phyloP scores from a whole-genome alignment of 306 rosid genomes.

The Gastrolobium villosum region DNA sequence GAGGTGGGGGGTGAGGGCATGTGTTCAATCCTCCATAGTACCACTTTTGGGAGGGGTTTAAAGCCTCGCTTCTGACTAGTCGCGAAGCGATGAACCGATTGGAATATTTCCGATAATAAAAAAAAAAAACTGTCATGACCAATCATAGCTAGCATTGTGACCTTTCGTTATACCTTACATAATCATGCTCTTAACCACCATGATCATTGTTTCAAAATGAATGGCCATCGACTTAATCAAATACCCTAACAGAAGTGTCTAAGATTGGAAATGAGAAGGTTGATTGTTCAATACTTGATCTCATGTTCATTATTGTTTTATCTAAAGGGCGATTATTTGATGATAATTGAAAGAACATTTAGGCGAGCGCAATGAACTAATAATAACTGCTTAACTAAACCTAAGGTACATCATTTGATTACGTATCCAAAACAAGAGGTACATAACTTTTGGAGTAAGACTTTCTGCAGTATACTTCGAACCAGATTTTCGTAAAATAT shows the following conservation, averaged over 20 bases:
- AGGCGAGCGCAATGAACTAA: slow-evolving; percentile 23
- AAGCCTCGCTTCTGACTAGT: too few relatives aligned
- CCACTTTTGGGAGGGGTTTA: too few relatives aligned
- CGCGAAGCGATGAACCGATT: too few relatives aligned
- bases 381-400: slow-evolving; percentile 1
- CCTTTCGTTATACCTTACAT: slow-evolving; percentile 42
- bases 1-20: too few relatives aligned
- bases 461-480: background rate
- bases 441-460: background rate
- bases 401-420: slow-evolving; percentile 4
- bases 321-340: slow-evolving; percentile 8
- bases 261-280: slow-evolving; percentile 43
- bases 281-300: slow-evolving; percentile 33
- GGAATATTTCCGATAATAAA: too few relatives aligned
- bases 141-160: slow-evolving; percentile 27
- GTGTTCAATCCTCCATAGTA: too few relatives aligned
- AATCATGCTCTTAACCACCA: slow-evolving; percentile 58
- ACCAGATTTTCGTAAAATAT: background rate
- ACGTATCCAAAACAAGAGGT: background rate
- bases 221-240: slow-evolving; percentile 44
- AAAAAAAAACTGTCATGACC: too few relatives aligned
- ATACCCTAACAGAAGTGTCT: slow-evolving; percentile 36
- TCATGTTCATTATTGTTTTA: slow-evolving; percentile 34
- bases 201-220: slow-evolving; percentile 42
- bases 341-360: slow-evolving; percentile 36